Evolutionary conservation across 78 protist species (phyloP), one percentile per base, ranked within the genome.

Genomic region (Thecamonas trahens): DNA sequence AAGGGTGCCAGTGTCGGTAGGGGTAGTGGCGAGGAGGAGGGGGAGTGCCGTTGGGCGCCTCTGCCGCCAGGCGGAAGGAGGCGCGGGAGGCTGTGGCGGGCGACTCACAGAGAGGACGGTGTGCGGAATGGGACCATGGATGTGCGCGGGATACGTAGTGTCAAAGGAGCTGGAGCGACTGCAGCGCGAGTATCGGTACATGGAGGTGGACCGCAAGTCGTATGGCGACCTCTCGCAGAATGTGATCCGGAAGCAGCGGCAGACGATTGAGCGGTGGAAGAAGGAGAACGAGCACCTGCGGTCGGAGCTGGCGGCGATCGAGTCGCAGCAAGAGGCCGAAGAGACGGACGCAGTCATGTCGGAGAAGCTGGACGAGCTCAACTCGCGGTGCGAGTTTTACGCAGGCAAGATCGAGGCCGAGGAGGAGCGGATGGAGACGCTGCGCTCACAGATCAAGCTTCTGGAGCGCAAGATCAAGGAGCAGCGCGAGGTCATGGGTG

Each of bases 401-500:
- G 6, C 28, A n/a, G 4, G 60, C 17, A 3, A 61, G 39, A 37
- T 63, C 18, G 60, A 59, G 18, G 62, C 7, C 38, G 32, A 15
- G n/a, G 18, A 28, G 38, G 57, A 49, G 18, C 17, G 17, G 50
- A 0, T 29, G 17, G 40, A 52, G 22, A 29, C 62, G 44, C 37
- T 61, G 9, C 39, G 38, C 32, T 1, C 13, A 2, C 37, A 49
- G 54, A 38, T 67, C 18, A 9, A 45, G 55, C 31, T 7, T 0
- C 1, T 67, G 50, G 2, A 42, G n/a, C 37, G 4, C 22, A 52
- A 35, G 53, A 6, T 73, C 7, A n/a, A 24, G n/a, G 74, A 58
- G 49, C 45, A 60, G 67, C 65, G 84, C 6, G 11, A 18, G 57
- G 44, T 38, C 8, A 52, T 86, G 58, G 86, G 92, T 15, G 89